phyloP scores from a whole-genome alignment of 768 basidiomycete species.

The Crucibulum laeve region DNA sequence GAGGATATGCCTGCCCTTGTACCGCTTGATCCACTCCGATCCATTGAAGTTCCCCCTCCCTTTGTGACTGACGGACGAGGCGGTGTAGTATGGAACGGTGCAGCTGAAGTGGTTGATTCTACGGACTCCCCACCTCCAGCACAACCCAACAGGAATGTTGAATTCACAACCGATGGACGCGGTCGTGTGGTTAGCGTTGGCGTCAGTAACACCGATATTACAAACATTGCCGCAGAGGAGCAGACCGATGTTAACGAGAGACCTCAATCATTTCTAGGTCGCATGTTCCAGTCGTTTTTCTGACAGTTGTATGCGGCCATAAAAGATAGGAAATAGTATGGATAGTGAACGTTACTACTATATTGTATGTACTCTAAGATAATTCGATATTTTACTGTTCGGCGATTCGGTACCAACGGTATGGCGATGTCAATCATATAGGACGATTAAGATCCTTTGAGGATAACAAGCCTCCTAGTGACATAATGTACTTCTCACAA shows the following conservation, averaged over 20 bases:
- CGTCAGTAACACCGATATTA: not conserved
- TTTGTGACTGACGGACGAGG: slow-evolving; percentile 66
- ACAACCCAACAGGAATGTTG: not conserved
- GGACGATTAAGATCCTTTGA: slow-evolving; percentile 6
- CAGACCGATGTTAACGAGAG: slow-evolving; percentile 1
- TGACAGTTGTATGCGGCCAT: too few species aligned
- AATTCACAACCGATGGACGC: slow-evolving; percentile 2
- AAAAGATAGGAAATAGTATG: too few species aligned
- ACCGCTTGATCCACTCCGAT: not conserved
- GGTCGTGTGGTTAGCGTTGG: slow-evolving; percentile 2
- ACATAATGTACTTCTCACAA: slow-evolving; percentile 60
- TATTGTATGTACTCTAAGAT: too few species aligned
- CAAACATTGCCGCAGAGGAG: slow-evolving; percentile 5
- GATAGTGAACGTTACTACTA: too few species aligned
- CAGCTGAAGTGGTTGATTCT: slow-evolving; percentile 8
- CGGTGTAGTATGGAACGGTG: slow-evolving; percentile 45
- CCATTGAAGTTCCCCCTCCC: slow-evolving; percentile 25
- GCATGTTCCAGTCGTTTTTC: slow-evolving; percentile 18
- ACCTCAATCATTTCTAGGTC: slow-evolving; percentile 19
- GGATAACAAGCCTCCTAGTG: slow-evolving; percentile 33
- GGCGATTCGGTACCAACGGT: too few species aligned
- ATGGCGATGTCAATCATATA: not conserved
- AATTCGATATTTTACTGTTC: too few species aligned
- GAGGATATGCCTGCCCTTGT: slow-evolving; percentile 3
- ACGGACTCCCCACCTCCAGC: slow-evolving; percentile 1